Conservation (phyloP, 306 rosid genomes). For the Elaeagnus macrophylla region DNA sequence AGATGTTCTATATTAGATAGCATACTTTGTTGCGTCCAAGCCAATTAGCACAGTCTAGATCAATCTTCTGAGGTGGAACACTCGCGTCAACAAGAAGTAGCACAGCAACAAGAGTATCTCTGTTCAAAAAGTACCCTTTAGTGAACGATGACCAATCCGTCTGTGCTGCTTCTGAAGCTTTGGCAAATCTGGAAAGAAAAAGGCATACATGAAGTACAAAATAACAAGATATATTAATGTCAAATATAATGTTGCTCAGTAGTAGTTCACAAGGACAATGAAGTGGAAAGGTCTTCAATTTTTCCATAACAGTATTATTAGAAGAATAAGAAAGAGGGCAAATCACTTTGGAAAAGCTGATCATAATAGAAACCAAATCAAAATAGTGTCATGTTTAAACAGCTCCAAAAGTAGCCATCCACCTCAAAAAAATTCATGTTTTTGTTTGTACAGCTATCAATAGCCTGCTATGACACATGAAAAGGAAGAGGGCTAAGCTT, state of each 20-base stretch:
- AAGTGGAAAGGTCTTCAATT: too few relatives aligned
- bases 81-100: slow-evolving; percentile 83
- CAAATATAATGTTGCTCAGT: not conserved
- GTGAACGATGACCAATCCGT: slow-evolving; percentile 87
- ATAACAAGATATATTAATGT: not conserved
- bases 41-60: slow-evolving; percentile 92
- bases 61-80: slow-evolving; percentile 88
- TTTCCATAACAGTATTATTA: too few relatives aligned
- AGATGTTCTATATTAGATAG: slow-evolving; percentile 3
- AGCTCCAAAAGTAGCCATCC: too few relatives aligned
- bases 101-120: slow-evolving; percentile 62
- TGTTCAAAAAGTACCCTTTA: slow-evolving; percentile 79
- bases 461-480: too few relatives aligned
- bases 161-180: slow-evolving; percentile 69
- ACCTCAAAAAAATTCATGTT: too few relatives aligned
- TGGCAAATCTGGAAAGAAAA: slow-evolving; percentile 58
- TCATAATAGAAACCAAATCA: too few relatives aligned
- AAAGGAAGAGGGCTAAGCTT: too few relatives aligned
- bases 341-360: too few relatives aligned
- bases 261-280: too few relatives aligned
- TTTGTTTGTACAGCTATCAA: too few relatives aligned
- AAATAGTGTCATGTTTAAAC: too few relatives aligned
- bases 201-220: not conserved
- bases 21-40: slow-evolving; percentile 77
- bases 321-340: too few relatives aligned